Evolutionary conservation across 805 yeast species (phyloP).

Genomic region (Danielia reshetovae): DNA sequence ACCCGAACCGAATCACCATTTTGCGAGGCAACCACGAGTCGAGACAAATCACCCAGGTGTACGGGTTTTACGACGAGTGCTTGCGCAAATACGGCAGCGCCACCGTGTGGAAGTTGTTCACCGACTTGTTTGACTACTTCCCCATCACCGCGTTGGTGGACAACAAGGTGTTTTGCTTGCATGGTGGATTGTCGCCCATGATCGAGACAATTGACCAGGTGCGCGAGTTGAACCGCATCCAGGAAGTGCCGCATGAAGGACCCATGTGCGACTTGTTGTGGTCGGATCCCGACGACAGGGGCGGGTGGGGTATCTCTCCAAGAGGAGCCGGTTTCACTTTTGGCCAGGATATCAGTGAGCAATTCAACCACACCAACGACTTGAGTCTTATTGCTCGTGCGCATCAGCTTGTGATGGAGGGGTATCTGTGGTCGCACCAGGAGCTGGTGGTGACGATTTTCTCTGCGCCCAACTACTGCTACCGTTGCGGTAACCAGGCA

Average conservation of each 20-base stretch:
- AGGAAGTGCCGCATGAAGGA: slow-evolving; percentile 97
- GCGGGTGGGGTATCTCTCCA: slow-evolving; percentile 97
- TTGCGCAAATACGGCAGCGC: slow-evolving; percentile 90
- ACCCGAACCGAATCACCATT: slow-evolving; percentile 86
- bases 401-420: slow-evolving; percentile 97
- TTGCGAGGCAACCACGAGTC: slow-evolving; percentile 94
- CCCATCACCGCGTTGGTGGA: slow-evolving; percentile 93
- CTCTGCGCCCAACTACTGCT: slow-evolving; percentile 94
- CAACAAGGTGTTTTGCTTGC: slow-evolving; percentile 84
- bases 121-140: slow-evolving; percentile 88
- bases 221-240: slow-evolving; percentile 83
- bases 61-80: slow-evolving; percentile 95
- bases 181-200: slow-evolving; percentile 94
- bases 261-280: slow-evolving; percentile 95
- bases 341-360: slow-evolving; percentile 93
- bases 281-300: slow-evolving; percentile 97
- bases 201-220: slow-evolving; percentile 91
- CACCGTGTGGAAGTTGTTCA: slow-evolving; percentile 88
- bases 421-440: slow-evolving; percentile 91
- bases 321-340: slow-evolving; percentile 98
- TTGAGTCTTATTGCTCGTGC: slow-evolving; percentile 87
- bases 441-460: slow-evolving; percentile 92
- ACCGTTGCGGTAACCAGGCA: slow-evolving; percentile 97
- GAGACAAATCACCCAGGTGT: slow-evolving; percentile 93
- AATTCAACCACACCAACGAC: slow-evolving; percentile 88